A percentile compares a stretch with the other conserved stretches of the same genome.
Conservation (phyloP, 371 early-diverging fungal genomes). For the Zychaea mexicana region DNA sequence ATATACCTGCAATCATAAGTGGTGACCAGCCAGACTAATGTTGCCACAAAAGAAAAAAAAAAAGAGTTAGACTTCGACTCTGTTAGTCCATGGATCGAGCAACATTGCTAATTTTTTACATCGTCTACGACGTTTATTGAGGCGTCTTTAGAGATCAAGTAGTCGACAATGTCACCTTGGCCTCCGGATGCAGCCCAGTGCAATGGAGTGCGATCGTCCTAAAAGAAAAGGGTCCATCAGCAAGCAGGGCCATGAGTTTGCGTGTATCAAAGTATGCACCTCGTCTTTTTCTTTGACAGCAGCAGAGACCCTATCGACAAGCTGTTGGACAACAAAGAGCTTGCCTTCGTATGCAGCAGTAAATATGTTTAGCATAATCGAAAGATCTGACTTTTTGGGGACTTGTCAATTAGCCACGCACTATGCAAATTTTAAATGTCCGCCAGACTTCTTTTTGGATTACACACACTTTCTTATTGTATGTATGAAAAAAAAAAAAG, state of each 20-base stretch:
- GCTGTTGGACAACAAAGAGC: slow-evolving; percentile 51
- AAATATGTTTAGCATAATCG: slow-evolving; percentile 31
- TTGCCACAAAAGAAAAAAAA: neutral
- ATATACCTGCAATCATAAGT: slow-evolving; percentile 61
- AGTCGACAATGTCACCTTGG: slow-evolving; percentile 62
- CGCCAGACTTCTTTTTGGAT: too few relatives aligned
- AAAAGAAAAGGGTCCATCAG: neutral
- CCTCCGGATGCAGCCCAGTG: slow-evolving; percentile 73
- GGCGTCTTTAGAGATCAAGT: slow-evolving; percentile 63
- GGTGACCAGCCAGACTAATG: slow-evolving; percentile 67
- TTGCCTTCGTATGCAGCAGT: slow-evolving; percentile 61
- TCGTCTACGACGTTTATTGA: slow-evolving; percentile 58
- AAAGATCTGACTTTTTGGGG: too few relatives aligned
- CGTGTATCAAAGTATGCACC: slow-evolving; percentile 26
- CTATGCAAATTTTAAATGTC: too few relatives aligned
- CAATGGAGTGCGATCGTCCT: slow-evolving; percentile 41
- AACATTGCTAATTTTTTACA: too few relatives aligned
- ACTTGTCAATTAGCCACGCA: neutral
- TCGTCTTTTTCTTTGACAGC: slow-evolving; percentile 57
- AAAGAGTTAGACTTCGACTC: too few relatives aligned
- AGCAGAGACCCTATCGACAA: slow-evolving; percentile 49
- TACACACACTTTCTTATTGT: too few relatives aligned
- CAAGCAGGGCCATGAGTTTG: neutral
- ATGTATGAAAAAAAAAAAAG: too few relatives aligned
- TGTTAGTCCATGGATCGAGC: too few relatives aligned